These are phyloP conservation scores for Teratosphaeria viscida DNA, from an alignment of 2,329 filamentous ascomycete genomes.

Conservation along the genomic window DNA sequence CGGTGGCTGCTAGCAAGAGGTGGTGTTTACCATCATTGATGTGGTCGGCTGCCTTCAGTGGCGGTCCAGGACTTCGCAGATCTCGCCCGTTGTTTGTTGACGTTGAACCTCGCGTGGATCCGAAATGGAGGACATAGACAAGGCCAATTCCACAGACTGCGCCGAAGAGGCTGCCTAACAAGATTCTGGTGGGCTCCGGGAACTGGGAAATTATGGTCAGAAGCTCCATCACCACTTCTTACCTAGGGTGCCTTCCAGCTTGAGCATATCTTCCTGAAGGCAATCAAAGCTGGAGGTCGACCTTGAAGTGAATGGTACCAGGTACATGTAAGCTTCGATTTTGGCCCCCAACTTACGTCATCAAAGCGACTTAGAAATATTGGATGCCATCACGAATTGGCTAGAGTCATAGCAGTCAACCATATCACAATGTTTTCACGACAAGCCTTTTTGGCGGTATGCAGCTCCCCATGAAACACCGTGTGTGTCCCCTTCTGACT, in stretches of 20 bases:
- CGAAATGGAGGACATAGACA: neutral
- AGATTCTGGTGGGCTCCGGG: neutral
- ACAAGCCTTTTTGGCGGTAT: constrained; percentile 19
- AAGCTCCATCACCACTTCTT: neutral
- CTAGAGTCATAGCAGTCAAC: neutral
- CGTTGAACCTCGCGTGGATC: neutral
- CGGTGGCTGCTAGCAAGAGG: constrained; percentile 55
- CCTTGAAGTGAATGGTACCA: neutral
- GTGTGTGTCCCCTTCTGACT: neutral
- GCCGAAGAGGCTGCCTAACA: neutral
- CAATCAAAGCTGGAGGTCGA: neutral
- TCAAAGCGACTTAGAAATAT: neutral
- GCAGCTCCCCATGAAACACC: neutral
- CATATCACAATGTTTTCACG: constrained; percentile 19
- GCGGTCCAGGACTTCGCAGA: neutral
- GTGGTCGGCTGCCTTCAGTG: constrained; percentile 26
- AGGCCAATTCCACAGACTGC: neutral
- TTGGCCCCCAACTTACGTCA: neutral
- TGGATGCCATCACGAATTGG: neutral
- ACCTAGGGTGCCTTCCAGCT: neutral
- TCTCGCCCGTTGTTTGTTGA: neutral
- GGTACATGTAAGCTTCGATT: neutral
- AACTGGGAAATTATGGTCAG: neutral
- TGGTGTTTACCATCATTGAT: constrained; percentile 45
- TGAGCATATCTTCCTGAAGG: neutral